phyloP scores from a whole-genome alignment of 2,329 filamentous ascomycete genomes.

The Allantophomopsis cytisporea region DNA sequence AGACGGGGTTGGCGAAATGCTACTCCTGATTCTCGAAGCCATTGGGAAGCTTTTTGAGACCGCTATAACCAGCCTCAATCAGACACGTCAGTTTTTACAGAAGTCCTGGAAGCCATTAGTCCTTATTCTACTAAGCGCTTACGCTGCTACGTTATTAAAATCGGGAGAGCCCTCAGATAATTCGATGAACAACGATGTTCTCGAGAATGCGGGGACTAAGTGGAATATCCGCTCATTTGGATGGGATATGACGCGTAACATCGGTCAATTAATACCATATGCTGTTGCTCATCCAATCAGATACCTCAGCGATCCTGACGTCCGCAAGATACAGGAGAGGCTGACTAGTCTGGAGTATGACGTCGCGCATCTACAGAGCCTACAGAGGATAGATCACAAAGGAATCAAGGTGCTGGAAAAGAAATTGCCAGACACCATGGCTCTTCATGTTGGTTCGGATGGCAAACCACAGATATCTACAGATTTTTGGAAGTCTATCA shows the following conservation, averaged over 20 bases:
- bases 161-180: too few relatives aligned
- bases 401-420: slow-evolving; percentile 23
- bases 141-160: too few relatives aligned
- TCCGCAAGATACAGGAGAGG: slow-evolving; percentile 9
- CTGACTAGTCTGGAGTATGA: slow-evolving; percentile 10
- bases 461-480: slow-evolving; percentile 40
- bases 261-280: slow-evolving; percentile 12
- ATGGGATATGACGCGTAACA: slow-evolving; percentile 5
- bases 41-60: too few relatives aligned
- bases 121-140: too few relatives aligned
- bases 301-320: slow-evolving; percentile 6
- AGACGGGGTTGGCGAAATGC: too few relatives aligned
- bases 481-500: slow-evolving; percentile 53
- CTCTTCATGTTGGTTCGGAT: slow-evolving; percentile 34
- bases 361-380: slow-evolving; percentile 6
- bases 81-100: too few relatives aligned
- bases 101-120: too few relatives aligned
- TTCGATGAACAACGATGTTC: too few relatives aligned
- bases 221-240: slow-evolving; percentile 1
- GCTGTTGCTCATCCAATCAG: slow-evolving; percentile 6
- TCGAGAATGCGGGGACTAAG: too few relatives aligned
- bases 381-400: slow-evolving; percentile 16
- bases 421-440: slow-evolving; percentile 41
- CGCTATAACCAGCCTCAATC: too few relatives aligned
- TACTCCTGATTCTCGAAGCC: too few relatives aligned